phyloP scores from a whole-genome alignment of 768 basidiomycete genomes.

The Gloeopeniophorella convolvens region DNA sequence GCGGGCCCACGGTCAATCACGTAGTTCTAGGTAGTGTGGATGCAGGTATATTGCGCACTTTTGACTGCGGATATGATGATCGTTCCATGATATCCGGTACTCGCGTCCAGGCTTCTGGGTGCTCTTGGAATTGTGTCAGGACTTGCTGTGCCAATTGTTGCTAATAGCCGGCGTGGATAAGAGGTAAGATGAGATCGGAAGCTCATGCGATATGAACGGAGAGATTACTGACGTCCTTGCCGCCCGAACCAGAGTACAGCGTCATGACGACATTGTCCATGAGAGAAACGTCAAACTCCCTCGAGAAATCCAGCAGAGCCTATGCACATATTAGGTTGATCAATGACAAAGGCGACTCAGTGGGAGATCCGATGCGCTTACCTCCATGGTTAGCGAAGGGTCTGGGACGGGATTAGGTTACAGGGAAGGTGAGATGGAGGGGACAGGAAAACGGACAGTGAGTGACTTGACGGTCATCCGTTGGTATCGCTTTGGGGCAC shows the following conservation, averaged over 20 bases:
- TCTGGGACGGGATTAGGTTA: background rate
- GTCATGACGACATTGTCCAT: slow-evolving; percentile 92
- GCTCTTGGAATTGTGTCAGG: slow-evolving; percentile 93
- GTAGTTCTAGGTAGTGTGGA: background rate
- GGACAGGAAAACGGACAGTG: background rate
- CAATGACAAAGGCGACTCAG: background rate
- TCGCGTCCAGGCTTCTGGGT: slow-evolving; percentile 94
- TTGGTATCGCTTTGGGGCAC: slow-evolving; percentile 19
- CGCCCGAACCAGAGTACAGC: slow-evolving; percentile 80
- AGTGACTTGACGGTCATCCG: slow-evolving; percentile 8
- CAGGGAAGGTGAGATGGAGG: background rate
- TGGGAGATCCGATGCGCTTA: background rate
- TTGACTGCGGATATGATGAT: slow-evolving; percentile 80
- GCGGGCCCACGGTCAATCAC: background rate
- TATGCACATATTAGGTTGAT: slow-evolving; percentile 26
- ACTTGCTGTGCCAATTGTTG: slow-evolving; percentile 93
- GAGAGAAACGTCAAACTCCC: slow-evolving; percentile 87
- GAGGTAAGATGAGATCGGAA: slow-evolving; percentile 6
- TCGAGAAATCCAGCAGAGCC: slow-evolving; percentile 89
- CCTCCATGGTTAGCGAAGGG: slow-evolving; percentile 12
- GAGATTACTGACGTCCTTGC: slow-evolving; percentile 53
- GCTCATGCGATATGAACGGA: slow-evolving; percentile 4
- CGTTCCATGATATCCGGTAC: slow-evolving; percentile 91
- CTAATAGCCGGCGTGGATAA: slow-evolving; percentile 34
- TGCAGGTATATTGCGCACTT: slow-evolving; percentile 38